Evolutionary conservation across 192 early-diverging fungal species (phyloP).

Genomic region (Neocallimastix lanati): DNA sequence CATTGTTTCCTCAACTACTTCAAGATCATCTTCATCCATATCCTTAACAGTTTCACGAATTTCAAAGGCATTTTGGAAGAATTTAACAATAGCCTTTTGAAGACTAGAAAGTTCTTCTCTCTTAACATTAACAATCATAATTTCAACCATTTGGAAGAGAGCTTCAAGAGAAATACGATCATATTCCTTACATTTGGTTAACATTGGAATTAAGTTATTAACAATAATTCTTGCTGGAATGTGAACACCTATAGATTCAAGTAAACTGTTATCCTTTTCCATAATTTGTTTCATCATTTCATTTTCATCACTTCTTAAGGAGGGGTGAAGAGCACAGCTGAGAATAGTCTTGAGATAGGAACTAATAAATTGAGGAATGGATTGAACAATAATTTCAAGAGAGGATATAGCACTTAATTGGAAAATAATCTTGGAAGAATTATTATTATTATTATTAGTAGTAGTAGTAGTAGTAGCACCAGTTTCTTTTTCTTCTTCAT

Average conservation of each 20-base stretch:
- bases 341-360: slow-evolving; percentile 46
- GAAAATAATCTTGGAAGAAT: slow-evolving; percentile 11
- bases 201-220: slow-evolving; percentile 30
- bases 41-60: slow-evolving; percentile 1
- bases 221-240: slow-evolving; percentile 19
- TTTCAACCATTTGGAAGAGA: slow-evolving; percentile 46
- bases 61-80: slow-evolving; percentile 47
- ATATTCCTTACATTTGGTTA: slow-evolving; percentile 7
- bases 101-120: slow-evolving; percentile 43
- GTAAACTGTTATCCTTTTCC: slow-evolving; percentile 4
- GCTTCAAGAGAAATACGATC: slow-evolving; percentile 27
- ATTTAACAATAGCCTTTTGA: slow-evolving; percentile 67
- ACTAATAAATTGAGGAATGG: slow-evolving; percentile 56
- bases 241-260: slow-evolving; percentile 16
- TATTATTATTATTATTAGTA: too few relatives aligned
- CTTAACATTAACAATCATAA: slow-evolving; percentile 42
- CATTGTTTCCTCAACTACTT: slow-evolving; percentile 43
- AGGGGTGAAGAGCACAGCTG: slow-evolving; percentile 25
- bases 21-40: slow-evolving; percentile 3
- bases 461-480: too few relatives aligned
- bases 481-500: too few relatives aligned
- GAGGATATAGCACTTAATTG: slow-evolving; percentile 30
- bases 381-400: slow-evolving; percentile 34
- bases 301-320: slow-evolving; percentile 10
- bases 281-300: background rate